Evolutionary conservation across 176 grass and related monocot genomes (phyloP), one percentile per base, ranked within the genome.

Genomic region (Oryza australiensis): DNA sequence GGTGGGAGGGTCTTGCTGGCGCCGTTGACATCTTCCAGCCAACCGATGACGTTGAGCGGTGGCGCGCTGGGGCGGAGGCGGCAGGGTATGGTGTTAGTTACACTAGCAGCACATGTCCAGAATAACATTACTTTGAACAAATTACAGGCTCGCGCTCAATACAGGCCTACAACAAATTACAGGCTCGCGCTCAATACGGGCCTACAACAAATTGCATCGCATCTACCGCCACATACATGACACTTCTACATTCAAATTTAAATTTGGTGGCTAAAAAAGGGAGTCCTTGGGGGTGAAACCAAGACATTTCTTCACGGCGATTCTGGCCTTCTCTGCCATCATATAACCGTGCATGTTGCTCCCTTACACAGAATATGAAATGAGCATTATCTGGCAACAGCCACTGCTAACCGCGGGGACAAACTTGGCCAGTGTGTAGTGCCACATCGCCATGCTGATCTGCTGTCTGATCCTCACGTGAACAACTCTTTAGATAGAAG

Each of bases 401-500:
- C 38, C 78, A 38, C n/a, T 18, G 84, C 26, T 68, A 53, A 43
- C 28, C 12, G 18, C 9, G 11, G 26, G 5, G 3, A 66, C 30
- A 23, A 27, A 27, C 40, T 35, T 77, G 64, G 12, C 37, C n/a
- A 1, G 13, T 18, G 10, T 48, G 15, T 5, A 20, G 32, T 0
- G 7, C 60, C 26, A 32, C 63, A 73, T 59, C 30, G 13, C 30
- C 87, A 72, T 60, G 77, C 9, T 28, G 0, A 76, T 80, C 55
- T 15, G 1, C 28, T 41, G 40, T 80, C 18, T 64, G 9, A 85
- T 80, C 41, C 71, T 89, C 28, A 89, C 65, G 59, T 73, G 83
- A 86, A 77, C 57, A 77, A 59, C 34, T 86, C 87, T 59, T 76
- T 45, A 7, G 92, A 98, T 33, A 93, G 75, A 59, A 93, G 62